These are phyloP conservation scores for Panaeolus papilionaceus DNA, from an alignment of 768 basidiomycete species.

Conservation along the genomic window DNA sequence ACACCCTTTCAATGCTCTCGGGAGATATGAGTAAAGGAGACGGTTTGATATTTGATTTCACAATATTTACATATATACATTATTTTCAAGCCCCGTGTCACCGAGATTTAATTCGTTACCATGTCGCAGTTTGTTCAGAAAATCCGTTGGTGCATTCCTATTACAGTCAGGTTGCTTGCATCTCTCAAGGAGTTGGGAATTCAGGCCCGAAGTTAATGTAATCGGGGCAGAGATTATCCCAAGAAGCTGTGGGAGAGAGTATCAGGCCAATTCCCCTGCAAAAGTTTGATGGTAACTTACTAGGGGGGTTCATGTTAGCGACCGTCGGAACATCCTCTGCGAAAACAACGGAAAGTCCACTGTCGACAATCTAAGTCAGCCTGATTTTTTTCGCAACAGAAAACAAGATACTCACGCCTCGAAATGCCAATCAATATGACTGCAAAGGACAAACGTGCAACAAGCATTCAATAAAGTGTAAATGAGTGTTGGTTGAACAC, in stretches of 20 bases:
- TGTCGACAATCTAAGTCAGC: constrained; percentile 13
- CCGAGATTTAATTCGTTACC: too few relatives aligned
- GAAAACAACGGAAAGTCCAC: constrained; percentile 41
- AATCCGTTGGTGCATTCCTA: too few relatives aligned
- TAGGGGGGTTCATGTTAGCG: constrained; percentile 27
- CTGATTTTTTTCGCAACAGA: not conserved
- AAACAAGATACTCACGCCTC: constrained; percentile 35
- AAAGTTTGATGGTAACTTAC: constrained; percentile 23
- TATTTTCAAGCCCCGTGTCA: too few relatives aligned
- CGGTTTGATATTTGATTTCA: too few relatives aligned
- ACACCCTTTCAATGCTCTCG: too few relatives aligned
- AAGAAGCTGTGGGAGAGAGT: constrained; percentile 30
- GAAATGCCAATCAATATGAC: constrained; percentile 56
- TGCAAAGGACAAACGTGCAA: constrained; percentile 16
- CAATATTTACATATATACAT: too few relatives aligned
- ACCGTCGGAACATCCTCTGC: constrained; percentile 38
- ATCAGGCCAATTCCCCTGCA: not conserved
- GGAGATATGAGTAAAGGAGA: too few relatives aligned
- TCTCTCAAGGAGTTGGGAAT: not conserved
- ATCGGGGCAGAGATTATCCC: constrained; percentile 43
- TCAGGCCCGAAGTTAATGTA: constrained; percentile 23
- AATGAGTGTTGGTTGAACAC: constrained; percentile 12
- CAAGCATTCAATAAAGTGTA: not conserved
- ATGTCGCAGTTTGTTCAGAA: too few relatives aligned
- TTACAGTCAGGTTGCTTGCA: not conserved